These are phyloP conservation scores for Bruguiera gymnorhiza DNA, from an alignment of 345 rosid species.

Conservation along the genomic window DNA sequence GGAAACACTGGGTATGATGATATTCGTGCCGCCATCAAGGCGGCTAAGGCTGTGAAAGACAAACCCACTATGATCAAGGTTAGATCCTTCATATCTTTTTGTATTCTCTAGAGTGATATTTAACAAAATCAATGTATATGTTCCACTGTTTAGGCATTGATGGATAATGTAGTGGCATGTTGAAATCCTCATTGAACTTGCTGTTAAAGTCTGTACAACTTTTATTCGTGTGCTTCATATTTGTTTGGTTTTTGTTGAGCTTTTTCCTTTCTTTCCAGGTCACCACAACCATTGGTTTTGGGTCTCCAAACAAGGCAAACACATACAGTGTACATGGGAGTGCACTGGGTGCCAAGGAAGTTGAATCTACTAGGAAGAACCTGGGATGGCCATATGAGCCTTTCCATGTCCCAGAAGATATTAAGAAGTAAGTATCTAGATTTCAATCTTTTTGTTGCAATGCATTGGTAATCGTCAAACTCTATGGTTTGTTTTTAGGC, in stretches of 20 bases:
- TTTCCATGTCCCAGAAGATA: conserved; percentile 93
- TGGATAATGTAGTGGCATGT: background rate
- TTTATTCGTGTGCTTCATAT: background rate
- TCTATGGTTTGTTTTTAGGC: conserved; percentile 40
- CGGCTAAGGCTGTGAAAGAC: conserved; percentile 93
- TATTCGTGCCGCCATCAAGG: conserved; percentile 96
- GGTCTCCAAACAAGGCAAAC: conserved; percentile 98
- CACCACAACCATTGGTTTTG: conserved; percentile 94
- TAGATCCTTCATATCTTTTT: conserved; percentile 1
- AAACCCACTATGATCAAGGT: conserved; percentile 91
- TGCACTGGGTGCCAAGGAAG: conserved; percentile 98
- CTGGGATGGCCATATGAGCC: conserved; percentile 95
- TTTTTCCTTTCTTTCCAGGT: conserved; percentile 36
- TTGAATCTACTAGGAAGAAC: conserved; percentile 95
- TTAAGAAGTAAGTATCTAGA: conserved; percentile 51
- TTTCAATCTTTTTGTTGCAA: background rate
- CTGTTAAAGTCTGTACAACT: background rate
- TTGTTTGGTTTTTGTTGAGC: background rate
- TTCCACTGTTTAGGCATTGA: background rate
- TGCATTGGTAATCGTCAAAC: background rate
- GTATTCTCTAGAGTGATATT: background rate
- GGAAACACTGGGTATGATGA: conserved; percentile 98
- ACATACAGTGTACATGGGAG: conserved; percentile 94
- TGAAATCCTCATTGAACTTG: background rate
- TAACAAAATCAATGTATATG: background rate